Evolutionary conservation across 305 asterid species (phyloP), one percentile per base, ranked within the genome.

Genomic region (Fraxinus dipetala): DNA sequence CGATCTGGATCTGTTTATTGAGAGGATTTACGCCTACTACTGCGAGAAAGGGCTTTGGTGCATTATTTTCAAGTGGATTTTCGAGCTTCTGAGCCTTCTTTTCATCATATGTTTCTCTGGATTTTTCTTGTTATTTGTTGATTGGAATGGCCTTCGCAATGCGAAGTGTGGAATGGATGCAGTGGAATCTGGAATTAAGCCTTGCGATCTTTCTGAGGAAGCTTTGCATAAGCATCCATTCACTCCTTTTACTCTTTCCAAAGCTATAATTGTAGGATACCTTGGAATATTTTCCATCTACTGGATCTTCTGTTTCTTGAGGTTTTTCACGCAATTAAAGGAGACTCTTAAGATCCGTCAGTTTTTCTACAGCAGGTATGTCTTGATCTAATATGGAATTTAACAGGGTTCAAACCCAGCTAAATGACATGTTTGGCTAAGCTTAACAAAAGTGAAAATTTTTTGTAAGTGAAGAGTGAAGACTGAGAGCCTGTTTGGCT

Each of bases 151-250:
- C 78, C 95, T 96, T 67, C 91, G 96, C 79, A 92, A 84, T 85
- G 98, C 98, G 28, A 93, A 96, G 83, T 96, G 99, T 92, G 99
- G 99, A 80, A 96, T 96, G 98, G 95, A 91, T 91, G 99, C 99
- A 0, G 97, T 96, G 78, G 98, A 94, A 87, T 95, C 98, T 84
- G 99, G 99, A 83, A 93, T 89, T 48, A 94, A 90, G 84, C 99
- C 95, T 4, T 96, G 99, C 35, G 98, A 94, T 86, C 85, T 96
- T 83, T 88, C 98, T 28, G 89, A 90, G 87, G 99, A 96, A 84
- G 99, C 98, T 80, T 93, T 96, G 79, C 96, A 93, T 91, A 80
- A 88, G 79, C 98, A 96, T 83, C 99, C 99, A 4, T 82, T 94
- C 86, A 90, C 87, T 1, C 98, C 99, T 59, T 87, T 96, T 63